Percentiles rank a stretch among this genome's conserved stretches.
Evolutionary conservation across 768 basidiomycete species (phyloP).

Genomic region (Mycena latifolia): DNA sequence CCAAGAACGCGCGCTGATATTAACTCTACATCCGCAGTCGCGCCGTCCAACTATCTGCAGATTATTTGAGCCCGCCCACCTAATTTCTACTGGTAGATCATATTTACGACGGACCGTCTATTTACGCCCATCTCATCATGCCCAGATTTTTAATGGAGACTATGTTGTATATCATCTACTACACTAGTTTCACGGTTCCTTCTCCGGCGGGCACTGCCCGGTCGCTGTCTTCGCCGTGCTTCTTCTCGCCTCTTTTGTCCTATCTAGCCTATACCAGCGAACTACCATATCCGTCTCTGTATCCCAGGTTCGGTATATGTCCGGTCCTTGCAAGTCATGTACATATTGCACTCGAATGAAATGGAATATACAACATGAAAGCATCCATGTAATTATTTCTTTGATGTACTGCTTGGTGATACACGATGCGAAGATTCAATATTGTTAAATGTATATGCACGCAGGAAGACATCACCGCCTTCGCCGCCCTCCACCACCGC

Average conservation of each 20-base stretch:
- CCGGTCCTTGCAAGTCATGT: slow-evolving; percentile 16
- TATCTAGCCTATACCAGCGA: slow-evolving; percentile 23
- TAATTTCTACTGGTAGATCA: slow-evolving; percentile 15
- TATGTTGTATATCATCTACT: slow-evolving; percentile 37
- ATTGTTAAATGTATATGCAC: neutral
- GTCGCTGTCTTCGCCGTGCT: slow-evolving; percentile 23
- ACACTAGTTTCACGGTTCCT: slow-evolving; percentile 31
- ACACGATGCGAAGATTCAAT: neutral
- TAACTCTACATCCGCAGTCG: slow-evolving; percentile 59
- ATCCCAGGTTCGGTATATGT: slow-evolving; percentile 14
- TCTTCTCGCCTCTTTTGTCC: slow-evolving; percentile 17
- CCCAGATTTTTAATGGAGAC: slow-evolving; percentile 33
- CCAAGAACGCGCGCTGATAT: neutral
- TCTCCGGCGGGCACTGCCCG: slow-evolving; percentile 17
- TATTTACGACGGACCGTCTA: slow-evolving; percentile 37
- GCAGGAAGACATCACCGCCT: slow-evolving; percentile 52
- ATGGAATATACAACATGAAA: slow-evolving; percentile 17
- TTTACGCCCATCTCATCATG: slow-evolving; percentile 22
- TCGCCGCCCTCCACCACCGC: slow-evolving; percentile 68
- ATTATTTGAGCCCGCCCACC: slow-evolving; percentile 62
- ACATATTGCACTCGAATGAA: slow-evolving; percentile 8
- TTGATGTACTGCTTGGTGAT: slow-evolving; percentile 18
- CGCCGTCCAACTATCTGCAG: slow-evolving; percentile 89
- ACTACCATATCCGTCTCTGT: slow-evolving; percentile 4
- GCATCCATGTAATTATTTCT: slow-evolving; percentile 21